Conservation (phyloP, 2,329 filamentous ascomycete genomes). For the Ceratocystiopsis minuta region DNA sequence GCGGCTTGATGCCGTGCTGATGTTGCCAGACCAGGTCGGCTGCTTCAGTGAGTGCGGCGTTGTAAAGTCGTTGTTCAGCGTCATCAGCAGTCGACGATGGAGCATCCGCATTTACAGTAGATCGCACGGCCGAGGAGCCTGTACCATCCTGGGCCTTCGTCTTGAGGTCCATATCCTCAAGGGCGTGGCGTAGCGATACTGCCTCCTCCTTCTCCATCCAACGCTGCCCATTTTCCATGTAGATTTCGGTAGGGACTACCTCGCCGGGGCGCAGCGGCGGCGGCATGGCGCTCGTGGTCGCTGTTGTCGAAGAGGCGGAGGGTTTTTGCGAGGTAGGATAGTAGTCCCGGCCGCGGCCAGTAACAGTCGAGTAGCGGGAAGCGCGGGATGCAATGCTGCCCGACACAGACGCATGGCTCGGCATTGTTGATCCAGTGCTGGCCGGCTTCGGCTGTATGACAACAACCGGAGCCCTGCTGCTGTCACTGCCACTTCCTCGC, state of each 20-base stretch:
- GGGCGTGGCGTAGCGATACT: constrained; percentile 48
- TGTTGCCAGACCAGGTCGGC: constrained; percentile 66
- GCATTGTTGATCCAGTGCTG: no score
- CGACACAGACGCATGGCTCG: constrained; percentile 17
- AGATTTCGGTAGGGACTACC: constrained; percentile 46
- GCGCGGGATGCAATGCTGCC: constrained; percentile 30
- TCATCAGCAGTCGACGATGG: constrained; percentile 30
- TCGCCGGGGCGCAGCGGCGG: constrained; percentile 33
- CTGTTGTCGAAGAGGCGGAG: constrained; percentile 11
- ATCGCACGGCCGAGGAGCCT: no score
- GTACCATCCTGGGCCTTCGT: constrained; percentile 3
- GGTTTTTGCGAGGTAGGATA: constrained; percentile 17
- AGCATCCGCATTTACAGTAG: no score
- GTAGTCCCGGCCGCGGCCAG: constrained; percentile 30
- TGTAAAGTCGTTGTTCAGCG: constrained; percentile 42
- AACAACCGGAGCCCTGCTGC: no score
- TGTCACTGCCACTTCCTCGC: no score
- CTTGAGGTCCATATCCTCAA: constrained; percentile 53
- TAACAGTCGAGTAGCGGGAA: constrained; percentile 31
- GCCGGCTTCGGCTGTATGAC: no score
- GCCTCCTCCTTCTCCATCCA: constrained; percentile 74
- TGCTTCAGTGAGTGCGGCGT: constrained; percentile 57
- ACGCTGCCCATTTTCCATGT: constrained; percentile 54
- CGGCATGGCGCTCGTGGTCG: constrained; percentile 8
- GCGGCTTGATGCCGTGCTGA: constrained; percentile 36